phyloP scores from a whole-genome alignment of 192 early-diverging fungal species.

The Rhizophagus prolifer region DNA sequence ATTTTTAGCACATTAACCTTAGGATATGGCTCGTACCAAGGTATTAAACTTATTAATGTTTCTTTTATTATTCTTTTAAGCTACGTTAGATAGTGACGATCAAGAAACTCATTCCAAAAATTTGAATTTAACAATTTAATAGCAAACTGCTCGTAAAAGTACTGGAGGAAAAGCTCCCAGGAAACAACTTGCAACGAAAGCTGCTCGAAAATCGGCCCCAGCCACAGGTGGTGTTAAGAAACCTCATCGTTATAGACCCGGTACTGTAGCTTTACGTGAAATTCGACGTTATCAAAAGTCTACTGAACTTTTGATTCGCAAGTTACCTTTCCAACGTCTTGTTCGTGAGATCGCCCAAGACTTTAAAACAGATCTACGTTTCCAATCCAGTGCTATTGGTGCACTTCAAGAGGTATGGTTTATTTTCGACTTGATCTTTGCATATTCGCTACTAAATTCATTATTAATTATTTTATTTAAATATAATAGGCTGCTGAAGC shows the following conservation, averaged over 20 bases:
- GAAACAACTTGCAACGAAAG: conserved; percentile 96
- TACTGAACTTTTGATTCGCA: conserved; percentile 90
- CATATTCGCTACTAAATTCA: background rate
- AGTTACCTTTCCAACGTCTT: conserved; percentile 92
- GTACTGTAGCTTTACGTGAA: conserved; percentile 90
- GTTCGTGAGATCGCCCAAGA: conserved; percentile 97
- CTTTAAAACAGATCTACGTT: conserved; percentile 93
- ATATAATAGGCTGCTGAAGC: conserved; percentile 28
- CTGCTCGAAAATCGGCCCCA: conserved; percentile 92
- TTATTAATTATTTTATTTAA: background rate
- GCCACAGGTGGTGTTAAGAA: conserved; percentile 96
- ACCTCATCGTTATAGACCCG: conserved; percentile 82
- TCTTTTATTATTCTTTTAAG: background rate
- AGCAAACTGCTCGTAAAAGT: conserved; percentile 33
- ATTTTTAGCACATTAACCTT: background rate
- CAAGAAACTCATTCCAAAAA: background rate
- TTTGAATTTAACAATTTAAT: background rate
- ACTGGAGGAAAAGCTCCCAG: conserved; percentile 89
- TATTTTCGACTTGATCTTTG: conserved; percentile 46
- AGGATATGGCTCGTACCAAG: conserved; percentile 28
- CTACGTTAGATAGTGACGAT: too few species aligned
- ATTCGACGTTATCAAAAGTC: conserved; percentile 96
- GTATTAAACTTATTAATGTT: conserved; percentile 13
- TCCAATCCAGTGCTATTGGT: conserved; percentile 95
- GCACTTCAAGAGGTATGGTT: conserved; percentile 99